Base-by-base conservation (phyloP, 257 asterid genomes). In the Gentiana dahurica region DNA sequence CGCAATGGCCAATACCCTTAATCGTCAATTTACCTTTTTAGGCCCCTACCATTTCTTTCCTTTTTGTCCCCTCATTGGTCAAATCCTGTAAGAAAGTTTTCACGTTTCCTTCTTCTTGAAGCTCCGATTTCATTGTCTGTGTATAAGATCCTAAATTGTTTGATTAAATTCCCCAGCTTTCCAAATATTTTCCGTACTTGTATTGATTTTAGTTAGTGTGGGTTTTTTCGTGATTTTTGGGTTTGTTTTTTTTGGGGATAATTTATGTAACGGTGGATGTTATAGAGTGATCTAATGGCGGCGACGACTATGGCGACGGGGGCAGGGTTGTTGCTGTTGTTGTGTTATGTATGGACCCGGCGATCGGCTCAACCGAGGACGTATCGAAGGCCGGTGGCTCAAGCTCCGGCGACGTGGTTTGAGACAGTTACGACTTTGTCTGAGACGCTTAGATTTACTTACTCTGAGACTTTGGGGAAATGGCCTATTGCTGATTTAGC, bases 401-500 rank as follows among this genome's bases (percentile, higher is more conserved):
- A 81, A 71, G 95, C 97, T 49, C 95, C 95, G 12, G 88, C 85
- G 8, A 85, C 91, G 35, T 85, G 97, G 94, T 57, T 85, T 53
- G 95, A 84, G 75, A 82, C 95, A 57, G 77, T 85, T 58, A 73
- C 70, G 36, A 81, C 90, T 54, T 58, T 86, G 59, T 69, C 86
- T 52, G 95, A 83, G 75, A 86, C 95, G 47, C 75, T 86, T 62
- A 79, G 82, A 71, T 86, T 86, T 73, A 86, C 90, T 34, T 86
- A 86, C 70, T 69, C 88, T 53, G 95, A 86, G 75, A 83, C 95
- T 12, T 69, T 86, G 36, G 95, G 94, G 66, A 86, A 86, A 68
- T 86, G 95, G 95, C 90, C 94, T 56, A 83, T 86, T 69, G 94
- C 79, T 33, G 95, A 86, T 71, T 81, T 86, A 63, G 90, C 94